phyloP scores from a whole-genome alignment of 164 flowering plant genomes.

The Magnolia officinalis region DNA sequence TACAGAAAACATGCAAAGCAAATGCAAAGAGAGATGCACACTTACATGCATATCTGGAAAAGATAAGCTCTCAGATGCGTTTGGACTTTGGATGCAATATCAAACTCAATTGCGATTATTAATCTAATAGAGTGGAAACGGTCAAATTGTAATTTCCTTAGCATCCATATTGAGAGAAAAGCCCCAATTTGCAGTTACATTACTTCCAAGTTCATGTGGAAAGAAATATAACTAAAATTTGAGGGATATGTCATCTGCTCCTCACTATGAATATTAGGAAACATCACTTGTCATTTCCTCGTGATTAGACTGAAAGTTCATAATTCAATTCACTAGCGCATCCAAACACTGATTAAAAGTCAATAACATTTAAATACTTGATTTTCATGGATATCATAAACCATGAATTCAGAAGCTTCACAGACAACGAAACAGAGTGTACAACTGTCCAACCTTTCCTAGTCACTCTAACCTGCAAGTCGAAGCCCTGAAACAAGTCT shows the following conservation, averaged over 20 bases:
- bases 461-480: constrained; percentile 53
- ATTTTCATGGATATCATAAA: neutral
- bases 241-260: neutral
- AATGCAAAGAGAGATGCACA: no score
- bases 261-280: neutral
- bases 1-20: no score
- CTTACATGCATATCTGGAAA: no score
- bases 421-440: no score
- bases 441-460: neutral
- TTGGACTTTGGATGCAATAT: no score
- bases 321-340: neutral
- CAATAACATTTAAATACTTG: neutral
- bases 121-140: no score
- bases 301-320: neutral
- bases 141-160: no score
- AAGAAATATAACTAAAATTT: neutral
- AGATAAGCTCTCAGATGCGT: no score
- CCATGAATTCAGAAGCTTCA: neutral
- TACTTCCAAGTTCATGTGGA: neutral
- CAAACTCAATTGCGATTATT: no score
- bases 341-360: neutral
- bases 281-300: neutral
- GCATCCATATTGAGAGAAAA: no score
- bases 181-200: neutral
- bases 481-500: constrained; percentile 59